Evolutionary conservation across 2,329 filamentous ascomycete species (phyloP).

Genomic region (Alternaria atra): DNA sequence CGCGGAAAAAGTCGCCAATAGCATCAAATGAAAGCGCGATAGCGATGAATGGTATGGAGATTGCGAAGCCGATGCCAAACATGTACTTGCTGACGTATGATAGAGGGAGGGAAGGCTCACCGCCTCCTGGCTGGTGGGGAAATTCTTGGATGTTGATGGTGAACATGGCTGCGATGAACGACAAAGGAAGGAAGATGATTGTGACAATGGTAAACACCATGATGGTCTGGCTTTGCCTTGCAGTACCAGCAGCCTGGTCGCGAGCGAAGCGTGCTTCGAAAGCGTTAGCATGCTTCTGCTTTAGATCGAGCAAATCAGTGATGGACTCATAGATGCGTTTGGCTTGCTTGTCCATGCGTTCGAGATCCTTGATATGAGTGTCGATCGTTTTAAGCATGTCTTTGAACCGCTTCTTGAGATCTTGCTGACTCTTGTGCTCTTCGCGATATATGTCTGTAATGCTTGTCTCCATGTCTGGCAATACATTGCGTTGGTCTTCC

Average conservation of each 20-base stretch:
- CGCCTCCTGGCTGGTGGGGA: constrained; percentile 43
- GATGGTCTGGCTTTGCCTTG: constrained; percentile 64
- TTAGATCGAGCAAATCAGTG: constrained; percentile 71
- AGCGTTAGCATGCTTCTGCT: constrained; percentile 74
- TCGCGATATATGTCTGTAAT: constrained; percentile 53
- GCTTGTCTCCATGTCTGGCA: constrained; percentile 58
- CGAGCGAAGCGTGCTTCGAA: constrained; percentile 70
- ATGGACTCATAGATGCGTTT: constrained; percentile 67
- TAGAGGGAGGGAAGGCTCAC: constrained; percentile 53
- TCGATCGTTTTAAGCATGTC: constrained; percentile 68
- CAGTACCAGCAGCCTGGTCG: constrained; percentile 69
- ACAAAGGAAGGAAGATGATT: constrained; percentile 65
- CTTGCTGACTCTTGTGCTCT: constrained; percentile 51
- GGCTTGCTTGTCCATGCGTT: constrained; percentile 70
- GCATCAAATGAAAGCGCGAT: constrained; percentile 58
- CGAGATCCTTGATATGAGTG: constrained; percentile 67
- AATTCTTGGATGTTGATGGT: constrained; percentile 64
- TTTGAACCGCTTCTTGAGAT: constrained; percentile 64
- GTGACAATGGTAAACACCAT: constrained; percentile 69
- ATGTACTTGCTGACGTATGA: constrained; percentile 65
- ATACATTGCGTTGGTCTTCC: constrained; percentile 59
- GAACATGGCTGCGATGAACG: constrained; percentile 66
- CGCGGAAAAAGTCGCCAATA: constrained; percentile 45
- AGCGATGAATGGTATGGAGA: constrained; percentile 61
- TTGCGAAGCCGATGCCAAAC: constrained; percentile 64